Evolutionary conservation across 139 green algal genomes (phyloP), one percentile per base, ranked within the genome.

Genomic region (Closterium sp.): DNA sequence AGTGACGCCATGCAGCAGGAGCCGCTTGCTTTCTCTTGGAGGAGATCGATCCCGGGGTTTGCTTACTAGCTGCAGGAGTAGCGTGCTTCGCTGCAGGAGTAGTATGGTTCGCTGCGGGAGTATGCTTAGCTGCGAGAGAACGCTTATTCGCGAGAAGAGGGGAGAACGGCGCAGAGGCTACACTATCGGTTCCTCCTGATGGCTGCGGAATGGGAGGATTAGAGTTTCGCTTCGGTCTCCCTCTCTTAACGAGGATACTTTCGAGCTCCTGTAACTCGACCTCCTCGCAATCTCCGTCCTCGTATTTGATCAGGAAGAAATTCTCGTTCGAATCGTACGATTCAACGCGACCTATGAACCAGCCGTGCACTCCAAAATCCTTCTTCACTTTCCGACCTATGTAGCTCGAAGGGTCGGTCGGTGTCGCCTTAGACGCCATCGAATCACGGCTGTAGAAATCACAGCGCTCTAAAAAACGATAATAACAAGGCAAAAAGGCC

Each of bases 241-340:
- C 64, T 34, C 88, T 25, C 83, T 76, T 66, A 21, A 35, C 32
- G 28, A 88, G 19, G 36, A 89, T 84, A 4, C 23, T 9, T 35
- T 43, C 25, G 32, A 92, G 76, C 32, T 92, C 89, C 21, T 36
- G 28, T 19, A 92, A 36, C 25, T 88, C 89, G 2, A 92, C 69
- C 16, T 92, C 89, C 31, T 92, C 83, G n/a, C 89, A 86, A 32
- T 92, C 89, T 8, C 83, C 83, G 76, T 89, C 81, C 8, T 92
- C 83, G 32, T 84, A 92, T 23, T 84, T 28, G 32, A 92, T 90
- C 31, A 32, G 19, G 21, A 84, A 92, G 28, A 76, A 92, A 21
- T 34, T 69, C 43, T 92, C 38, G 12, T 35, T 12, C 9, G 36
- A 5, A 64, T 88, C 33, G 76, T 33, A 92, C 34, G 31, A 66